Evolutionary conservation across 2,329 filamentous ascomycete species (phyloP).

Genomic region (Ambrosiella beaveri): DNA sequence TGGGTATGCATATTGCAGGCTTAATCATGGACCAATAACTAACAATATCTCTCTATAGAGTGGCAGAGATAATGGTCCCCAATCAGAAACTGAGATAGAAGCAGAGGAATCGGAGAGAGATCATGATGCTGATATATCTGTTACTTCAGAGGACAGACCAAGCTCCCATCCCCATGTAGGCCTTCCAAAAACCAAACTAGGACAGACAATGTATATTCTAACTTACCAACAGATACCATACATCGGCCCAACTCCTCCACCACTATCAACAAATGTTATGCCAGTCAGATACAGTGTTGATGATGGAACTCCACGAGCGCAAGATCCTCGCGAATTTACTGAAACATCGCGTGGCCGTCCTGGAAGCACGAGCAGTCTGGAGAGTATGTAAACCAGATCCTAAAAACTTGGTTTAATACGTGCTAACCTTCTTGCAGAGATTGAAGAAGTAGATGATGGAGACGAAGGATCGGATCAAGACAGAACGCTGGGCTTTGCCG

Average conservation of each 20-base stretch:
- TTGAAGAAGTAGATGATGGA: conserved; percentile 37
- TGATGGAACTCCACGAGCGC: conserved; percentile 61
- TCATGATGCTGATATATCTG: conserved; percentile 3
- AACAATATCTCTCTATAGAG: not conserved
- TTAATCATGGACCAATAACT: not conserved
- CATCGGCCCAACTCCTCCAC: conserved; percentile 40
- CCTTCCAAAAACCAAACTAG: not conserved
- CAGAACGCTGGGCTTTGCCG: conserved; percentile 17
- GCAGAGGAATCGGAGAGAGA: conserved; percentile 2
- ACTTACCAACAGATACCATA: not conserved
- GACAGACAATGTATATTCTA: not conserved
- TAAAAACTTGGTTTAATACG: not conserved
- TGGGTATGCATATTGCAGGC: conserved; percentile 42
- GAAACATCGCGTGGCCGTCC: conserved; percentile 41
- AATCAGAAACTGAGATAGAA: conserved; percentile 6
- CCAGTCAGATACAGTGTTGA: conserved; percentile 48
- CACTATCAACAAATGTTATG: conserved; percentile 58
- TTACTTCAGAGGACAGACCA: not conserved
- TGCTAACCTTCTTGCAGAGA: conserved; percentile 17
- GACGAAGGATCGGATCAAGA: conserved; percentile 32
- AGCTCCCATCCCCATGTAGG: conserved; percentile 1
- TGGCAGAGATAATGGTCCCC: not conserved
- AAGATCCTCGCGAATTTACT: conserved; percentile 61
- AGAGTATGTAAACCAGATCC: conserved; percentile 35
- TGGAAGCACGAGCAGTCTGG: conserved; percentile 56